Percentiles rank a stretch among this genome's conserved stretches.
These are phyloP conservation scores for Ophiocordyceps camponoti-saundersi DNA, from an alignment of 2,329 filamentous ascomycete species.

Conservation along the genomic window DNA sequence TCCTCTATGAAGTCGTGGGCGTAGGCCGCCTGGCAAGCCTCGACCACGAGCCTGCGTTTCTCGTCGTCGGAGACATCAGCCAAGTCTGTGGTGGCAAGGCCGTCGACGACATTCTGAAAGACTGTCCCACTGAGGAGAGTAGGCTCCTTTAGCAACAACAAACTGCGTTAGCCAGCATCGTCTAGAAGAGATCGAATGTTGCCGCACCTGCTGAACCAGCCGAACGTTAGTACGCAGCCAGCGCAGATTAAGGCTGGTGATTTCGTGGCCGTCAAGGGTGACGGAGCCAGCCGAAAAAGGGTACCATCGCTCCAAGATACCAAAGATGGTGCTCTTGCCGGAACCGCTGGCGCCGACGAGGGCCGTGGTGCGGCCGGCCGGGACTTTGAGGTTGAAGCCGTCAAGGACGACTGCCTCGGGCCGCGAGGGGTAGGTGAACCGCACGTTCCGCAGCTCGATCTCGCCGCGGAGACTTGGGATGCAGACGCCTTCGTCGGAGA, in stretches of 20 bases:
- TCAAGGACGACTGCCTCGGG: conserved; percentile 28
- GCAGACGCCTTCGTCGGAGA: conserved; percentile 16
- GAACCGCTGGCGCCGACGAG: conserved; percentile 40
- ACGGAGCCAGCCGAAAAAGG: conserved; percentile 27
- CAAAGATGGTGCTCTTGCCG: conserved; percentile 41
- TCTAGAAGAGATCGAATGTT: not conserved
- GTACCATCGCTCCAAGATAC: conserved; percentile 43
- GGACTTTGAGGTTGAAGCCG: conserved; percentile 23
- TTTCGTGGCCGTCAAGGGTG: conserved; percentile 22
- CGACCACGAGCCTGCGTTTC: conserved; percentile 23
- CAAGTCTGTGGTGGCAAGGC: conserved; percentile 21
- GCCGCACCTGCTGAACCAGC: conserved; percentile 25
- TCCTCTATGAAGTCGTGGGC: conserved; percentile 34
- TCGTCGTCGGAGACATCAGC: conserved; percentile 21
- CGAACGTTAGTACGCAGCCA: conserved; percentile 36
- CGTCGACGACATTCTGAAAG: conserved; percentile 33
- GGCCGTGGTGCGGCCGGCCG: conserved; percentile 30
- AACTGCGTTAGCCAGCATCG: too few relatives aligned
- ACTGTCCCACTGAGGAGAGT: conserved; percentile 35
- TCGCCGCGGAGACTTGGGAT: conserved; percentile 19
- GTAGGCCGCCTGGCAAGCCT: conserved; percentile 31
- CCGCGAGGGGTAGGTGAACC: conserved; percentile 40
- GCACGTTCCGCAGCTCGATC: conserved; percentile 29
- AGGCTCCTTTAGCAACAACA: conserved; percentile 23
- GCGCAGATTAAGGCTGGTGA: conserved; percentile 26